Evolutionary conservation across 2,329 filamentous ascomycete species (phyloP).

Genomic region (Aureobasidium sp.): DNA sequence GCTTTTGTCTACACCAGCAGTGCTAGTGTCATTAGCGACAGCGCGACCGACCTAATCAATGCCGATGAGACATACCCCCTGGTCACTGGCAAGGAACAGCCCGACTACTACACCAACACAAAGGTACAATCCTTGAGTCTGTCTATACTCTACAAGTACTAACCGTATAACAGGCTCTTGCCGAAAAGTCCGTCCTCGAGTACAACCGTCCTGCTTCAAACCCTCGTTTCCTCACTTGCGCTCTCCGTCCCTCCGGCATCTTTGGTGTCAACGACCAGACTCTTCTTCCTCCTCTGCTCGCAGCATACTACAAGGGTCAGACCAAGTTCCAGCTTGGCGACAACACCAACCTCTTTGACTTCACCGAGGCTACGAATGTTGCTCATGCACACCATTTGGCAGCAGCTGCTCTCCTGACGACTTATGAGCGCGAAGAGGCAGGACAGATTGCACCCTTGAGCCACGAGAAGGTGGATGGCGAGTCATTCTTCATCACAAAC

Average conservation of each 20-base stretch:
- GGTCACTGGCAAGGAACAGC: conserved; percentile 38
- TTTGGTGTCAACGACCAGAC: conserved; percentile 44
- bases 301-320: conserved; percentile 39
- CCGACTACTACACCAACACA: conserved; percentile 44
- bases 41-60: conserved; percentile 37
- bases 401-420: conserved; percentile 40
- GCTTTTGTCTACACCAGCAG: conserved; percentile 47
- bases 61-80: conserved; percentile 42
- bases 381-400: conserved; percentile 45
- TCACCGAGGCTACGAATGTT: conserved; percentile 45
- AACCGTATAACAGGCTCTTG: too few relatives aligned
- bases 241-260: conserved; percentile 43
- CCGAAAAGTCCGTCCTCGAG: conserved; percentile 40
- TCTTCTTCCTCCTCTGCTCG: conserved; percentile 37
- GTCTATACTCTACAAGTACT: too few relatives aligned
- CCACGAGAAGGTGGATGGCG: conserved; percentile 42
- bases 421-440: conserved; percentile 28
- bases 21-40: conserved; percentile 42
- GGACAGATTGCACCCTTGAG: conserved; percentile 33
- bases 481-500: conserved; percentile 46
- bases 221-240: conserved; percentile 40
- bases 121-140: conserved; percentile 27
- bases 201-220: conserved; percentile 36
- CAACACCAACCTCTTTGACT: conserved; percentile 48
- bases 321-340: conserved; percentile 43